Conservation (phyloP, 371 early-diverging fungal genomes). For the Rhizopus microsporus region DNA sequence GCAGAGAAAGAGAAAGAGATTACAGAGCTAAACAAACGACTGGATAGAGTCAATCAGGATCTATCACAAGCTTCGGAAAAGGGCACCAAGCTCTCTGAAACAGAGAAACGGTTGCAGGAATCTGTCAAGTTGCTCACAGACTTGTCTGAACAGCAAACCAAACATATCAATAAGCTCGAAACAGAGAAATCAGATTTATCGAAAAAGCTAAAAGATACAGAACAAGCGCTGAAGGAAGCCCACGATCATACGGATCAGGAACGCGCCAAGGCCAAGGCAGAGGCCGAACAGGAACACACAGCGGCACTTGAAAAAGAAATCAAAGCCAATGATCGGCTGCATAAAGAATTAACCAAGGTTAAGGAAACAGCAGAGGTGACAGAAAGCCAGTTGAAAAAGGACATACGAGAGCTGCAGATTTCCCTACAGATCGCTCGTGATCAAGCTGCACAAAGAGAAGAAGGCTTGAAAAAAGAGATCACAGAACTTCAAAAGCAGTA, state of each 20-base stretch:
- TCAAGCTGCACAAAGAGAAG: slow-evolving; percentile 64
- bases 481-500: slow-evolving; percentile 53
- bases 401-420: slow-evolving; percentile 65
- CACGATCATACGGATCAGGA: slow-evolving; percentile 32
- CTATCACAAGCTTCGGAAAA: slow-evolving; percentile 58
- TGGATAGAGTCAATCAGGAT: slow-evolving; percentile 56
- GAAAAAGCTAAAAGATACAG: slow-evolving; percentile 51
- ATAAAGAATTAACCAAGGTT: slow-evolving; percentile 53
- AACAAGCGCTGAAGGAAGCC: slow-evolving; percentile 32
- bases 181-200: slow-evolving; percentile 44
- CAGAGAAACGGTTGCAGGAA: slow-evolving; percentile 61
- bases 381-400: slow-evolving; percentile 47
- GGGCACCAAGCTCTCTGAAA: slow-evolving; percentile 44
- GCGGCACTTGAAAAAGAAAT: slow-evolving; percentile 61
- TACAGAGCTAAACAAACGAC: slow-evolving; percentile 59
- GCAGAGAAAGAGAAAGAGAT: slow-evolving; percentile 62
- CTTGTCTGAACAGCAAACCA: slow-evolving; percentile 64
- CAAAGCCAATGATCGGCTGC: slow-evolving; percentile 48
- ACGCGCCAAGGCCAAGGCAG: slow-evolving; percentile 41
- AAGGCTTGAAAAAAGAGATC: slow-evolving; percentile 56
- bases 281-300: slow-evolving; percentile 50
- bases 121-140: slow-evolving; percentile 53
- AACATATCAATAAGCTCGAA: slow-evolving; percentile 64
- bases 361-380: slow-evolving; percentile 34
- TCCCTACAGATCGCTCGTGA: slow-evolving; percentile 62